Percentiles rank a stretch among this genome's conserved stretches.
These are phyloP conservation scores for Eragrostis nindensis DNA, from an alignment of 176 grass and related monocot species.

Conservation along the genomic window DNA sequence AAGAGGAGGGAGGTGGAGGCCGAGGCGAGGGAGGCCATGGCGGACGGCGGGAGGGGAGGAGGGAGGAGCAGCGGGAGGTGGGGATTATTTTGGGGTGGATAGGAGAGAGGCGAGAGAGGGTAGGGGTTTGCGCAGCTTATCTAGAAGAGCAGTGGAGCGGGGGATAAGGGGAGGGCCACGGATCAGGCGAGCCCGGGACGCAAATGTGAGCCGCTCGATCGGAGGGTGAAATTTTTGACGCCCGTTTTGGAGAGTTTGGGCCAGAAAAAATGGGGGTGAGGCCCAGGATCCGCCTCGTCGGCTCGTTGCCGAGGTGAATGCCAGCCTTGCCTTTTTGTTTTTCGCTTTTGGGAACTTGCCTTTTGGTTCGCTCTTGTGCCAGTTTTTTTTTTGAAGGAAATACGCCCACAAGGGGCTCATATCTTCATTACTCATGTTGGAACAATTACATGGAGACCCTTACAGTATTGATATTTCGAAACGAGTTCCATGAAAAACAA, in stretches of 20 bases:
- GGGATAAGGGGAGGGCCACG: slow-evolving; percentile 64
- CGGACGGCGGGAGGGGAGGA: neutral
- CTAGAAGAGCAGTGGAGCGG: slow-evolving; percentile 44
- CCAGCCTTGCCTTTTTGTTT: neutral
- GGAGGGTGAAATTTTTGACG: neutral
- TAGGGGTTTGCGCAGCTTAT: slow-evolving; percentile 49
- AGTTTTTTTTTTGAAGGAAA: no score
- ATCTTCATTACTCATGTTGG: no score
- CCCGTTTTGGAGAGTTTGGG: slow-evolving; percentile 5
- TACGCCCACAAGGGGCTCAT: no score
- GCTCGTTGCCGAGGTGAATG: slow-evolving; percentile 38
- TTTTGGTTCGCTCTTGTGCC: neutral
- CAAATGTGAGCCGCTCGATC: slow-evolving; percentile 50
- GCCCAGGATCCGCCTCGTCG: slow-evolving; percentile 48
- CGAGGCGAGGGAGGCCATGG: slow-evolving; percentile 48
- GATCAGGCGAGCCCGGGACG: slow-evolving; percentile 27
- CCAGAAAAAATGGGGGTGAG: slow-evolving; percentile 45
- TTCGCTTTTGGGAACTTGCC: no score
- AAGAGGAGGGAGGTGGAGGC: slow-evolving; percentile 48
- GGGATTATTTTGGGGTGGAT: slow-evolving; percentile 30
- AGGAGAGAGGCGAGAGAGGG: slow-evolving; percentile 31
- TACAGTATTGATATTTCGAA: no score
- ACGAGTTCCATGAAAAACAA: no score
- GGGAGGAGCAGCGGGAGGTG: slow-evolving; percentile 16
- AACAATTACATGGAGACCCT: no score